These are phyloP conservation scores for Pleurotus tuber-regium DNA, from an alignment of 768 basidiomycete genomes.

Conservation along the genomic window DNA sequence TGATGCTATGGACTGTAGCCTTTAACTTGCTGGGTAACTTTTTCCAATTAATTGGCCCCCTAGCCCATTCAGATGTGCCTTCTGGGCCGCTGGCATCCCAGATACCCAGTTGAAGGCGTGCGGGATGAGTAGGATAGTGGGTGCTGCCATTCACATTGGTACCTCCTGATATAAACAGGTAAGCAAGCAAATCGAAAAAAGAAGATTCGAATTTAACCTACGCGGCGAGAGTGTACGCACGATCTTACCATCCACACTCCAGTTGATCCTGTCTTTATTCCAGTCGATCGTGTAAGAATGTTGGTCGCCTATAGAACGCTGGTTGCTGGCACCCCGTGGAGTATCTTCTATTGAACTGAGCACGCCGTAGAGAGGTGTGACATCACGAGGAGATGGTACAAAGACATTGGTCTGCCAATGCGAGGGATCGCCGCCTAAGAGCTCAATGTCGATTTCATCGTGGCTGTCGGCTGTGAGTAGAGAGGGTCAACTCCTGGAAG, in stretches of 20 bases:
- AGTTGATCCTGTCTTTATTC: conserved; percentile 33
- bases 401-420: conserved; percentile 44
- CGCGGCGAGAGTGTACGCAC: conserved; percentile 29
- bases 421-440: conserved; percentile 33
- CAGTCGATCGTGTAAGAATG: conserved; percentile 42
- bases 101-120: conserved; percentile 41
- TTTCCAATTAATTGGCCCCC: conserved; percentile 40
- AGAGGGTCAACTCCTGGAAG: neutral
- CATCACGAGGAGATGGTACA: conserved; percentile 27
- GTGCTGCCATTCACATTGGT: conserved; percentile 29
- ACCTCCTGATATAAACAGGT: conserved; percentile 20
- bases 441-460: conserved; percentile 44
- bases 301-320: conserved; percentile 11
- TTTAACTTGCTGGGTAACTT: conserved; percentile 26
- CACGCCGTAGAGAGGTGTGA: conserved; percentile 31
- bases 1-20: conserved; percentile 33
- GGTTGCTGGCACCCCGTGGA: neutral
- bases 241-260: conserved; percentile 35
- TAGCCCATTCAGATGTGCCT: conserved; percentile 42
- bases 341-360: conserved; percentile 32
- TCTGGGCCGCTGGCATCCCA: conserved; percentile 42
- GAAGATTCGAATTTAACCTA: conserved; percentile 9
- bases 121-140: conserved; percentile 35
- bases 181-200: neutral
- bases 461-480: conserved; percentile 15